These are phyloP conservation scores for Lophiostoma macrostomum DNA, from an alignment of 495 filamentous ascomycete genomes.

Conservation along the genomic window DNA sequence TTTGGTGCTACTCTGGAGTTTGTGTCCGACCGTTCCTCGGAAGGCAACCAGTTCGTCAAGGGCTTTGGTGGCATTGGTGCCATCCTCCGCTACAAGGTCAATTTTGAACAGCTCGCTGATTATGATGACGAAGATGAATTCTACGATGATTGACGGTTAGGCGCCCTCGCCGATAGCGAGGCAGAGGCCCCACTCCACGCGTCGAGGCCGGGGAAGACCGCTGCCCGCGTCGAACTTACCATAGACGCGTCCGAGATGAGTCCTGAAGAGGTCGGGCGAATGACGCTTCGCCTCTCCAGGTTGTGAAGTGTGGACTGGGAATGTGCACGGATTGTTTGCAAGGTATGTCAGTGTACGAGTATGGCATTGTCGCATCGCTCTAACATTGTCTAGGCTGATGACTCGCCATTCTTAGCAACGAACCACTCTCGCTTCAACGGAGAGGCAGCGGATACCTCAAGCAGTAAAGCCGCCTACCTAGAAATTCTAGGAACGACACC, in stretches of 20 bases:
- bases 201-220: constrained; percentile 57
- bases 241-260: constrained; percentile 21
- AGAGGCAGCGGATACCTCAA: constrained; percentile 16
- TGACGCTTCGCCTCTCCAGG: constrained; percentile 32
- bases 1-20: constrained; percentile 97
- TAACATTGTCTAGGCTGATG: constrained; percentile 17
- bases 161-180: constrained; percentile 88
- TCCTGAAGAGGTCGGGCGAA: neutral
- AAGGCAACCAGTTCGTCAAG: constrained; percentile 99
- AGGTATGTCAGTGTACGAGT: too few species aligned
- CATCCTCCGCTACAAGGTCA: constrained; percentile 97
- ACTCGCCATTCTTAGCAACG: constrained; percentile 21
- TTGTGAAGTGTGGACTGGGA: constrained; percentile 24
- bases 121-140: constrained; percentile 96
- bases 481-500: constrained; percentile 1
- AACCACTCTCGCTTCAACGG: constrained; percentile 25
- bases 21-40: constrained; percentile 91
- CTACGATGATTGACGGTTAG: constrained; percentile 97
- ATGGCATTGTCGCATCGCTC: neutral
- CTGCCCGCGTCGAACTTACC: constrained; percentile 35
- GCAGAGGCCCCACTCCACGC: constrained; percentile 69
- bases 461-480: neutral
- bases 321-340: constrained; percentile 19
- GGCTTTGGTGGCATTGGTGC: constrained; percentile 98
- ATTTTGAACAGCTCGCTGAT: constrained; percentile 98